Evolutionary conservation across 2,329 filamentous ascomycete genomes (phyloP), one percentile per base, ranked within the genome.

Genomic region (Neonectria coccinea): DNA sequence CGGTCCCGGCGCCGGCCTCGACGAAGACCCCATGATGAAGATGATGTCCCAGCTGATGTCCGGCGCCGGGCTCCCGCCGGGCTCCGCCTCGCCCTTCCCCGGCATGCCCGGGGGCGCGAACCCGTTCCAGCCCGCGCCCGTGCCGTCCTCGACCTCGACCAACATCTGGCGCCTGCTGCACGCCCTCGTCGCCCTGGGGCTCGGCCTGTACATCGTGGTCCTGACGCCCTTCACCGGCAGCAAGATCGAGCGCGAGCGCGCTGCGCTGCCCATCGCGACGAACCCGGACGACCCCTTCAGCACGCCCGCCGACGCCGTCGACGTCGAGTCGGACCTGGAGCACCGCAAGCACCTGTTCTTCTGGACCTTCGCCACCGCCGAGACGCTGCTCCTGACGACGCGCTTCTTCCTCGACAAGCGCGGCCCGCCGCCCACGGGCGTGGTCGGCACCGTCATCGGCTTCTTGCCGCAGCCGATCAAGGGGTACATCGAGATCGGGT

Each of bases 281-380:
- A 42, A 10, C 42, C 67, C 68, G 41, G 69, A 66, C 7, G 71
- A 72, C 42, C 68, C 70, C 12, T 64, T 72, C n/a, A 61, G 48
- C 27, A 67, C 67, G 14, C 70, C 70, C 12, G 50, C 55, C 14
- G 70, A 75, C 12, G 68, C 63, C 9, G 59, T 66, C 14, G 76
- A 74, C 50, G 67, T 69, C 14, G 75, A 76, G 54, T 74, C 74
- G 12, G 76, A 76, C 44, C 64, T 75, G 22, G 77, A 79, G 62
- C 75, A 70, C 53, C 77, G 74, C 47, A 78, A 75, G 67, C 72
- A 66, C 51, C 56, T 79, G 22, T 90, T 94, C 79, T 94, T 95
- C 78, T 93, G 89, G 82, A 85, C 92, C n/a, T 96, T 95, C 75
- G 90, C 91, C 6, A 93, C 92, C 0, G 89, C 88, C 33, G 92